Evolutionary conservation across 805 yeast species (phyloP).

Genomic region (Monosporozyma yasuniensis): DNA sequence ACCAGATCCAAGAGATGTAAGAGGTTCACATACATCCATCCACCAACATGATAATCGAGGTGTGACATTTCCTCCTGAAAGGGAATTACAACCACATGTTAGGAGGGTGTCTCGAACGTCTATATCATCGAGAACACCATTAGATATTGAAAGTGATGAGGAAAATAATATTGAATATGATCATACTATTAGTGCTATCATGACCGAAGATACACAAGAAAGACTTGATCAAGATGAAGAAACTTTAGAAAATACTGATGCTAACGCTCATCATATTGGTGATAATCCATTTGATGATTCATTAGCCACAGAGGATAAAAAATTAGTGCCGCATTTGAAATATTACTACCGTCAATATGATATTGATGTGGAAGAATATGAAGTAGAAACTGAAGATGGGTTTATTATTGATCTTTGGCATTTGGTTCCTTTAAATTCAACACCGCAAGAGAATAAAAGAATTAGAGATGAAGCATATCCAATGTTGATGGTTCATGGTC

Average conservation of each 20-base stretch:
- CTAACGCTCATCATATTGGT: not conserved
- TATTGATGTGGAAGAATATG: slow-evolving; percentile 48
- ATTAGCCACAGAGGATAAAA: slow-evolving; percentile 21
- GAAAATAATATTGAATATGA: slow-evolving; percentile 25
- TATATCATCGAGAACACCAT: slow-evolving; percentile 15
- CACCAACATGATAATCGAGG: not conserved
- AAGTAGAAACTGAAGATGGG: slow-evolving; percentile 71
- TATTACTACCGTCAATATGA: slow-evolving; percentile 62
- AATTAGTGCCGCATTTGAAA: slow-evolving; percentile 44
- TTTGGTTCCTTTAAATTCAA: slow-evolving; percentile 8
- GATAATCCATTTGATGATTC: slow-evolving; percentile 25
- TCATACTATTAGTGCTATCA: slow-evolving; percentile 18
- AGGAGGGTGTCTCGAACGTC: slow-evolving; percentile 11
- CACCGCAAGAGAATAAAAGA: slow-evolving; percentile 4
- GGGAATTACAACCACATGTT: not conserved
- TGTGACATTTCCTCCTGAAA: no score
- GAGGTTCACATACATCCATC: slow-evolving; percentile 18
- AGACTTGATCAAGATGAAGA: not conserved
- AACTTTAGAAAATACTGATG: not conserved
- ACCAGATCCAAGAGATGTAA: slow-evolving; percentile 24
- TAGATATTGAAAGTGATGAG: slow-evolving; percentile 17
- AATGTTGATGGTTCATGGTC: slow-evolving; percentile 72
- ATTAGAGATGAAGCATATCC: slow-evolving; percentile 40
- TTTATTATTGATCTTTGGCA: slow-evolving; percentile 60
- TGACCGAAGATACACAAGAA: not conserved